Base-by-base conservation (phyloP, 768 basidiomycete species). In the Paxillus ammoniavirescens region DNA sequence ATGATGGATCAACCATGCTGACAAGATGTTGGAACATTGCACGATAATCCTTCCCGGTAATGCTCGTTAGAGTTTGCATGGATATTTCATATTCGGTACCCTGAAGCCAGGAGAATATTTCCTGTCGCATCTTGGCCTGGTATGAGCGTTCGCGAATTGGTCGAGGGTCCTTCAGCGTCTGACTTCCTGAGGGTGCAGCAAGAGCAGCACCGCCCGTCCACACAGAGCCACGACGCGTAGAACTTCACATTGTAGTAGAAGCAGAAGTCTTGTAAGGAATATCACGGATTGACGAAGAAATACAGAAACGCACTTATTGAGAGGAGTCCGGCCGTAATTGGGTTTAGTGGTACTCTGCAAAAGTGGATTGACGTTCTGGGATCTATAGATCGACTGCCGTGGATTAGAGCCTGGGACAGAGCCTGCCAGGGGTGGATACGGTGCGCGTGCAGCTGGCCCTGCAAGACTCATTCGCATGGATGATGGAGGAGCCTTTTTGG, bases 31-130 rank as follows among this genome's bases (percentile, higher is more conserved):
- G 82, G 66, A 97, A 93, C 40, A 98, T 89, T 1, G 80, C 74
- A 28, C 91, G 83, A 64, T 91, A 98, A 57, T 95, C 93, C 59
- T 91, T 91, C 15, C 84, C 85, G 4, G 91, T 90, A 43, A 95
- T 92, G 44, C 84, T 89, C 43, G 79, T 74, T 4, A 97, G 74
- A 2, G 83, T 83, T 51, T 84, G 79, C 66, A 83, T 79, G 3
- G 81, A 75, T 26, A 93, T 82, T 13, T 87, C 85, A 55, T 83
- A 87, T 6, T 82, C 82, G n/a, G 77, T 77, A 28, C 71, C 69
- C 60, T 83, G 80, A 17, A 96, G 76, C 74, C 86, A 96, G 26
- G 73, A 75, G 45, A 79, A 72, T 58, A 96, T 84, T n/a, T 91
- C 84, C 65, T 89, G 82, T 42, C 86, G 78, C 84, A 89, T 86